Percentiles rank a stretch among this genome's conserved stretches.
phyloP scores from a whole-genome alignment of 257 asterid species.

The Thymus mandschuricus region DNA sequence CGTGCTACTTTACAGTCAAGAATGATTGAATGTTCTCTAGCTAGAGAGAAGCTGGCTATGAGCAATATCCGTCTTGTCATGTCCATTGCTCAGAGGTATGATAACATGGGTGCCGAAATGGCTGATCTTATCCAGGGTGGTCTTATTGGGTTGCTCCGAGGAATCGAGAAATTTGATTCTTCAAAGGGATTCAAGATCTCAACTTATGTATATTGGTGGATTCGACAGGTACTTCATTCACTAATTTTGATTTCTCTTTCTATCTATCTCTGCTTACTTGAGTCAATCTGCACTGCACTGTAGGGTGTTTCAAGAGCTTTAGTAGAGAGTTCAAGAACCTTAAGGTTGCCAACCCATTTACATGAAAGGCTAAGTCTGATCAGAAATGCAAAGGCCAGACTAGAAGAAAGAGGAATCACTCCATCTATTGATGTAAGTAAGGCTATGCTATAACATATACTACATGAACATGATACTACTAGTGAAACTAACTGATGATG shows the following conservation, averaged over 20 bases:
- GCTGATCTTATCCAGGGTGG: conserved; percentile 98
- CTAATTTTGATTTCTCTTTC: not conserved
- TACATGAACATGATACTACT: too few relatives aligned
- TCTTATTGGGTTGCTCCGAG: conserved; percentile 85
- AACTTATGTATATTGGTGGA: conserved; percentile 99
- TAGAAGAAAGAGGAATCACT: conserved; percentile 77
- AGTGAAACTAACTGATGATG: too few relatives aligned
- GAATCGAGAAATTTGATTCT: conserved; percentile 93
- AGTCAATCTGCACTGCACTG: not conserved
- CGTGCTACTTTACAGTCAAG: conserved; percentile 63
- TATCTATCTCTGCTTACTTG: too few relatives aligned
- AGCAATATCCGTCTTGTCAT: conserved; percentile 95
- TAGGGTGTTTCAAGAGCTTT: conserved; percentile 95
- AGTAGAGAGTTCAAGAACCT: conserved; percentile 81
- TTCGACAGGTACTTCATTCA: conserved; percentile 65
- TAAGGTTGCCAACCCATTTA: conserved; percentile 82
- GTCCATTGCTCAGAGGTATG: conserved; percentile 94
- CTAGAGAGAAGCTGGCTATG: conserved; percentile 96
- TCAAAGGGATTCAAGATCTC: conserved; percentile 96
- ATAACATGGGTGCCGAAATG: conserved; percentile 93
- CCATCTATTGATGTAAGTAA: conserved; percentile 81
- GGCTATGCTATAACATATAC: not conserved
- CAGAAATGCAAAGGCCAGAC: conserved; percentile 79
- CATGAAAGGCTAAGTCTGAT: conserved; percentile 84
- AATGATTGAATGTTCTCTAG: conserved; percentile 74